These are phyloP conservation scores for Pyrus hybrid DNA, from an alignment of 331 rosid species.

Conservation along the genomic window DNA sequence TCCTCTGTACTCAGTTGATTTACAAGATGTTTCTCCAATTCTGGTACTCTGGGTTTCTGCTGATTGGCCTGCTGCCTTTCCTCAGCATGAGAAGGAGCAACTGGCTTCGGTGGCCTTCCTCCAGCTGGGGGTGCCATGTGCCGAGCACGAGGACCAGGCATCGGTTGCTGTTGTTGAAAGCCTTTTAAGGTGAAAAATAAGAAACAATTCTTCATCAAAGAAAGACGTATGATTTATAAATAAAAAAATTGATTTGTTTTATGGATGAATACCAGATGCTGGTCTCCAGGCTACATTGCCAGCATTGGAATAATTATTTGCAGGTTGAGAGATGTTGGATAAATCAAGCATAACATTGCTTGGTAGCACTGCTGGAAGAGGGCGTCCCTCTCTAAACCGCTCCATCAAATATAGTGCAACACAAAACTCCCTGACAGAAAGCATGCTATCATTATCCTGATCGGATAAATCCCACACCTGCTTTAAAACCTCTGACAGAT, in stretches of 20 bases:
- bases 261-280: constrained; percentile 44
- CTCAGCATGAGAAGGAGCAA: constrained; percentile 46
- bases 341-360: constrained; percentile 58
- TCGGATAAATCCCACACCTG: constrained; percentile 99
- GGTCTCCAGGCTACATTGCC: constrained; percentile 58
- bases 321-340: constrained; percentile 51
- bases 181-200: constrained; percentile 30
- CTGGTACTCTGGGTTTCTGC: constrained; percentile 66
- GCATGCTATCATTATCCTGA: constrained; percentile 99
- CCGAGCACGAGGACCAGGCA: constrained; percentile 47
- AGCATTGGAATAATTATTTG: constrained; percentile 13
- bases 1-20: constrained; percentile 89
- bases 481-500: constrained; percentile 85
- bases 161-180: constrained; percentile 58
- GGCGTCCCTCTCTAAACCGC: constrained; percentile 85
- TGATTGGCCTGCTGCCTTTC: constrained; percentile 45
- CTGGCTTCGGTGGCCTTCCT: constrained; percentile 64
- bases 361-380: constrained; percentile 81
- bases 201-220: constrained; percentile 6
- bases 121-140: constrained; percentile 25
- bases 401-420: constrained; percentile 92
- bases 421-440: constrained; percentile 95
- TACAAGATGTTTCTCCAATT: constrained; percentile 78
- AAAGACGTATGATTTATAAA: not conserved
- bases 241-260: not conserved